Base-by-base conservation (phyloP, 2,329 filamentous ascomycete genomes). In the Colletotrichum liaoningense region DNA sequence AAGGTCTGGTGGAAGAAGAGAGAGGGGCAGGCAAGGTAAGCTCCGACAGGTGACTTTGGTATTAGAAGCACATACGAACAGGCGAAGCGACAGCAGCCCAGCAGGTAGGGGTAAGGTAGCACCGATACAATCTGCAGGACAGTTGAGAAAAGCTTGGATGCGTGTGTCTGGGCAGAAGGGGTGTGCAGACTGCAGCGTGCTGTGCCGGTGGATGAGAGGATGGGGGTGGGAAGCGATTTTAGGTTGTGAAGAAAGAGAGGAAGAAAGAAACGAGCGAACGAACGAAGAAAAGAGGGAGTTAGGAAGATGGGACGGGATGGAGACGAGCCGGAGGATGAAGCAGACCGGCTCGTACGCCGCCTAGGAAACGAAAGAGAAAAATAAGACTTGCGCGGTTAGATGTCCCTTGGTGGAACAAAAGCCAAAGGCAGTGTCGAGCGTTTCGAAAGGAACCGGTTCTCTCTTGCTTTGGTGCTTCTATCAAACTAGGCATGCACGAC, bases 221-320 rank as follows among this genome's bases (percentile, higher is more conserved):
- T 22, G 19, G 19, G 42, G 42, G 42, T 49, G 8, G 42, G 42
- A 22, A 49, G 42, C 19, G 42, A 5, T 57, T 62, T 57, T 66
- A 66, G 71, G 71, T 73, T 56, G 56, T 22, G 54, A 56, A 56
- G 54, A 26, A 56, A 28, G 54, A 26, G 28, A 56, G 54, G 12
- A 22, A 49, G 19, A 35, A 60, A 59, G 49, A 26, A 56, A 62
- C 38, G 30, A 55, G n/a, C 35, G 30, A 55, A 42, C 33, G 33
- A 35, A 35, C 33, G 33, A 35, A 14, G 16, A 56, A 26, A 60
- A 70, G 67, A 33, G 70, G 33, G 59, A 22, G 49, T 30, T 49
- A 55, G 49, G 19, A 56, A 62, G 71, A 65, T 71, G 62, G 71
- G 71, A 71, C 67, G 67, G 71, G 35, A 56, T 35, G 49, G 38